These are phyloP conservation scores for Daldinia bambusicola DNA, from an alignment of 495 filamentous ascomycete genomes.

Conservation along the genomic window DNA sequence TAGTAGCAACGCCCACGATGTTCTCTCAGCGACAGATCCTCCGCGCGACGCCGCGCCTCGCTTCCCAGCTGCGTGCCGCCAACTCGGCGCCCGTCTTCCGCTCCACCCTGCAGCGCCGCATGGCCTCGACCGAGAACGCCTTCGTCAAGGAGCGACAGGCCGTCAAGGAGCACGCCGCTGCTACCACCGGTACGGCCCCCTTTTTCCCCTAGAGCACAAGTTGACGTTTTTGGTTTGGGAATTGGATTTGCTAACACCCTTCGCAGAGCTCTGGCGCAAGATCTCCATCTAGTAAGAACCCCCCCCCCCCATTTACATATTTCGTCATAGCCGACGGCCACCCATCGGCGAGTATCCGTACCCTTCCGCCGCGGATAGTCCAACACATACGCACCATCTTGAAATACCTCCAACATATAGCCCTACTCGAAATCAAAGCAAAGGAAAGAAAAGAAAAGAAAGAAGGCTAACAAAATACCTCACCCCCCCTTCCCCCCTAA, in stretches of 20 bases:
- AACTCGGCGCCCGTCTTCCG: conserved; percentile 60
- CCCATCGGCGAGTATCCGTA: not conserved
- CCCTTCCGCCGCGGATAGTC: too few species aligned
- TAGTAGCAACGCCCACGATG: too few species aligned
- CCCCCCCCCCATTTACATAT: conserved; percentile 12
- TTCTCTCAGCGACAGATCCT: conserved; percentile 69
- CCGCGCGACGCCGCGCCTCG: conserved; percentile 68
- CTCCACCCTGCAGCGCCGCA: conserved; percentile 71
- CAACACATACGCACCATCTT: too few species aligned
- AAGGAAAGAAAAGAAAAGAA: not conserved
- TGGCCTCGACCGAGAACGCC: conserved; percentile 80
- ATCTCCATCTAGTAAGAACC: conserved; percentile 91
- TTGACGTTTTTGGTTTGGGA: too few species aligned
- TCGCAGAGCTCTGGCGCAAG: conserved; percentile 89
- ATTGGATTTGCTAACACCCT: conserved; percentile 19
- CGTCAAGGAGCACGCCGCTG: conserved; percentile 86
- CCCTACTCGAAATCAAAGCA: too few species aligned
- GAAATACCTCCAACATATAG: too few species aligned
- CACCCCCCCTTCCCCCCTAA: conserved; percentile 19
- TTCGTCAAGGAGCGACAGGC: conserved; percentile 87
- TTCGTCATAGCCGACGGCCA: not conserved
- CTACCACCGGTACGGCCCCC: conserved; percentile 74
- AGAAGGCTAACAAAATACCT: conserved; percentile 36
- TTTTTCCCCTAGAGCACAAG: too few species aligned
- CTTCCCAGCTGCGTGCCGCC: conserved; percentile 61